These are phyloP conservation scores for Posidonia oceanica DNA, from an alignment of 116 monocot species.

Conservation along the genomic window DNA sequence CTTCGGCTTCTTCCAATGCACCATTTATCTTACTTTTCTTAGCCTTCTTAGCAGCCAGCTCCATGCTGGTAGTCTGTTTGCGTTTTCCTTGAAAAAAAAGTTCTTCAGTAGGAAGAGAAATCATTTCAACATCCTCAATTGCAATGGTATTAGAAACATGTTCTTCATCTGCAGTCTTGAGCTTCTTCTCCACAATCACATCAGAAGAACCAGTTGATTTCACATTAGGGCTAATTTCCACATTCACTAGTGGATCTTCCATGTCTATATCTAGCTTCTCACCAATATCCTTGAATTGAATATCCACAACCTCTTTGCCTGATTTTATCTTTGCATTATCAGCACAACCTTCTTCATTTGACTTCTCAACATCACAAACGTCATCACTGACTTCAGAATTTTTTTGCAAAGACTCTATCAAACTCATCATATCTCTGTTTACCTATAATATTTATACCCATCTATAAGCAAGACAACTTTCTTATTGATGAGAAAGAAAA, in stretches of 20 bases:
- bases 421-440: constrained; percentile 69
- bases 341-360: not conserved
- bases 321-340: not conserved
- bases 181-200: too few relatives aligned
- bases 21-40: not conserved
- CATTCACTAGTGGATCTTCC: not conserved
- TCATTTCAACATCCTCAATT: not conserved
- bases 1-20: not conserved
- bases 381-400: constrained; percentile 20
- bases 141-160: not conserved
- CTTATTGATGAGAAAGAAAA: too few relatives aligned
- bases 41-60: not conserved
- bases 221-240: not conserved
- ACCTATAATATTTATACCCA: constrained; percentile 23
- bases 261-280: not conserved
- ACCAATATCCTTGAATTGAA: not conserved
- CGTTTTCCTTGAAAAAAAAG: not conserved
- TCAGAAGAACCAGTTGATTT: too few relatives aligned
- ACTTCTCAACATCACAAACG: constrained; percentile 13
- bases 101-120: not conserved
- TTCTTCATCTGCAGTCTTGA: not conserved
- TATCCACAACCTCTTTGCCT: not conserved
- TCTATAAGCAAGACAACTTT: not conserved
- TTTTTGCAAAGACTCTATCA: constrained; percentile 48
- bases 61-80: not conserved